A percentile compares a stretch with the other conserved stretches of the same genome.
Conservation (phyloP, 1,284 basidiomycete genomes). For the Meira nashicola region DNA sequence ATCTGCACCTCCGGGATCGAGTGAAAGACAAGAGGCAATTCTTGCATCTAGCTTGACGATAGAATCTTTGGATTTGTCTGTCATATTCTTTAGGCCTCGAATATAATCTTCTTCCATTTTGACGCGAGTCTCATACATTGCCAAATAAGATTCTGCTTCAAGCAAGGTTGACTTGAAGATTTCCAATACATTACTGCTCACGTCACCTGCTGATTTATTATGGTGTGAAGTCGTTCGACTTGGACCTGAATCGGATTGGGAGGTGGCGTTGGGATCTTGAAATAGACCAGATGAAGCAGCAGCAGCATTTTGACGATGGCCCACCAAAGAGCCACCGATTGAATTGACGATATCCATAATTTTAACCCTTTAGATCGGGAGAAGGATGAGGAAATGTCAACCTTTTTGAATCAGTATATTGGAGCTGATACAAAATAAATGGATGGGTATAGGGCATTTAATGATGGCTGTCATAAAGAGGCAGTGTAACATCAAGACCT, state of each 20-base stretch:
- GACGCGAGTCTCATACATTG: conserved; percentile 36
- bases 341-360: conserved; percentile 1
- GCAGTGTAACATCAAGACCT: too few species aligned
- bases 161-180: conserved; percentile 34
- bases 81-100: conserved; percentile 20
- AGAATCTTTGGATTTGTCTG: conserved; percentile 40
- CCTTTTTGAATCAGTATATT: too few species aligned
- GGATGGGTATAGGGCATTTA: too few species aligned
- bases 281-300: neutral
- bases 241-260: neutral
- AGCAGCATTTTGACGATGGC: neutral
- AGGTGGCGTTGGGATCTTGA: neutral
- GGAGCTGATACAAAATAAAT: too few species aligned
- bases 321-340: neutral
- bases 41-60: conserved; percentile 38
- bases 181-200: conserved; percentile 31
- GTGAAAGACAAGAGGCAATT: neutral
- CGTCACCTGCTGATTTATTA: conserved; percentile 13
- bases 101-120: conserved; percentile 48
- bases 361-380: neutral
- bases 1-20: conserved; percentile 9
- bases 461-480: too few species aligned
- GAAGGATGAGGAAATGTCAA: too few species aligned
- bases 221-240: neutral
- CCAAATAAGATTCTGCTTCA: conserved; percentile 44